A percentile compares a stretch with the other conserved stretches of the same genome.
Evolutionary conservation across 352 stramenopile species (phyloP).

Genomic region (Aphanomyces invadans): DNA sequence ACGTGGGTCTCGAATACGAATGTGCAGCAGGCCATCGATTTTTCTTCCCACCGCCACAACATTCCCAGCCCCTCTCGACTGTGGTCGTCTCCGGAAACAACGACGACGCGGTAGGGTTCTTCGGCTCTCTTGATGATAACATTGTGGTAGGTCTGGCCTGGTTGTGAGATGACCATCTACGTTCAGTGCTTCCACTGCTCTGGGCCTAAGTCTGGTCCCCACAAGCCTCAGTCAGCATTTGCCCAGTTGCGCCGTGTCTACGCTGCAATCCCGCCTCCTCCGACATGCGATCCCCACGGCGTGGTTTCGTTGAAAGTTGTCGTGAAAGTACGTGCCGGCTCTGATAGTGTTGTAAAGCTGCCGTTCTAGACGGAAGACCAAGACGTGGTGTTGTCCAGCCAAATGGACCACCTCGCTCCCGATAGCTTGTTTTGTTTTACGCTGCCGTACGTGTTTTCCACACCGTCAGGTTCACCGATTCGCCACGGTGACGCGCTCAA

Average conservation of each 20-base stretch:
- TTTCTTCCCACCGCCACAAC: conserved; percentile 6
- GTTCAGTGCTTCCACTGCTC: conserved; percentile 16
- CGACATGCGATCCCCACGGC: too few species aligned
- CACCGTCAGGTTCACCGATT: not conserved
- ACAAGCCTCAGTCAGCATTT: not conserved
- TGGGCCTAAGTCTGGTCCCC: too few species aligned
- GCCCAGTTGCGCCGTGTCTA: conserved; percentile 9
- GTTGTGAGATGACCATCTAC: conserved; percentile 16
- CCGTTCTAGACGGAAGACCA: not conserved
- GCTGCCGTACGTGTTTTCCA: conserved; percentile 16
- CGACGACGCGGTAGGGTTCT: too few species aligned
- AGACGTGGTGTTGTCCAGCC: not conserved
- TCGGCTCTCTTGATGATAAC: not conserved
- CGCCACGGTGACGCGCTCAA: conserved; percentile 10
- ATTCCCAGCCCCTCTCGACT: too few species aligned
- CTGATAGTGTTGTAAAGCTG: not conserved
- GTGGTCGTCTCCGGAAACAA: too few species aligned
- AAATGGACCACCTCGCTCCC: not conserved
- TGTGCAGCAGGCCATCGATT: conserved; percentile 7
- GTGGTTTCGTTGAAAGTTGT: not conserved
- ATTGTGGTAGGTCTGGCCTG: not conserved
- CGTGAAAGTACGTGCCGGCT: not conserved
- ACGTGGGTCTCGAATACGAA: conserved; percentile 13
- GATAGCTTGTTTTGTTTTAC: not conserved
- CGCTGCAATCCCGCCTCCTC: not conserved